phyloP scores from a whole-genome alignment of 2,329 filamentous ascomycete species.

The Westerdykella ornata region DNA sequence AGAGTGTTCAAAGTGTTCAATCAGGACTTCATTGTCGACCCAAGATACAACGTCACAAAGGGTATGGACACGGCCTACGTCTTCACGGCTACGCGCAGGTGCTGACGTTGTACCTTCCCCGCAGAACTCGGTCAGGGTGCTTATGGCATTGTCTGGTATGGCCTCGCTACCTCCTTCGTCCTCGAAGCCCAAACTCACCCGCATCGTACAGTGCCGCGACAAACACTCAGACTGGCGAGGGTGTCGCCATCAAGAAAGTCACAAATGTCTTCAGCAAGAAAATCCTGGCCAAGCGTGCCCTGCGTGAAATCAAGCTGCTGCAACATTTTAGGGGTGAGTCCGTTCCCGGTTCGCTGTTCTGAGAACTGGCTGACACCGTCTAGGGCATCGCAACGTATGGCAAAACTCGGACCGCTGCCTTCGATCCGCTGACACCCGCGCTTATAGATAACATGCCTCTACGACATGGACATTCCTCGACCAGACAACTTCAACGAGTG shows the following conservation, averaged over 20 bases:
- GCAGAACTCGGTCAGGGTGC: constrained; percentile 88
- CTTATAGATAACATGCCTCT: constrained; percentile 87
- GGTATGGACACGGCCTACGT: not conserved
- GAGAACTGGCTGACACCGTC: constrained; percentile 15
- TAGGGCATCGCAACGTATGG: constrained; percentile 45
- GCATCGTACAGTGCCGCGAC: constrained; percentile 66
- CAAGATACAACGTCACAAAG: constrained; percentile 97
- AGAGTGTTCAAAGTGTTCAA: constrained; percentile 97
- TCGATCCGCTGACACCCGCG: constrained; percentile 8
- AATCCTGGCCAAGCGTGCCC: constrained; percentile 93
- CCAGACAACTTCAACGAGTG: constrained; percentile 96
- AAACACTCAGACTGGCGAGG: constrained; percentile 83
- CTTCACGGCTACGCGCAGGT: not conserved
- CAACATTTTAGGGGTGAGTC: constrained; percentile 74
- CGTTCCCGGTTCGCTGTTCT: not conserved
- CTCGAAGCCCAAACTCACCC: constrained; percentile 13
- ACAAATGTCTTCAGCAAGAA: constrained; percentile 99
- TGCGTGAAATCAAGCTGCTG: constrained; percentile 96
- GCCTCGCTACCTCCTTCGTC: constrained; percentile 1
- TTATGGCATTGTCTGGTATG: constrained; percentile 96
- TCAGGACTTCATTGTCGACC: constrained; percentile 97
- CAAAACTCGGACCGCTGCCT: constrained; percentile 45
- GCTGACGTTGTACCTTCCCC: not conserved
- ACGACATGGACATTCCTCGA: constrained; percentile 98
- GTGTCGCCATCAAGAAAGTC: constrained; percentile 98